A percentile compares a stretch with the other conserved stretches of the same genome.
These are phyloP conservation scores for Penicillium alfredii DNA, from an alignment of 495 filamentous ascomycete species.

Conservation along the genomic window DNA sequence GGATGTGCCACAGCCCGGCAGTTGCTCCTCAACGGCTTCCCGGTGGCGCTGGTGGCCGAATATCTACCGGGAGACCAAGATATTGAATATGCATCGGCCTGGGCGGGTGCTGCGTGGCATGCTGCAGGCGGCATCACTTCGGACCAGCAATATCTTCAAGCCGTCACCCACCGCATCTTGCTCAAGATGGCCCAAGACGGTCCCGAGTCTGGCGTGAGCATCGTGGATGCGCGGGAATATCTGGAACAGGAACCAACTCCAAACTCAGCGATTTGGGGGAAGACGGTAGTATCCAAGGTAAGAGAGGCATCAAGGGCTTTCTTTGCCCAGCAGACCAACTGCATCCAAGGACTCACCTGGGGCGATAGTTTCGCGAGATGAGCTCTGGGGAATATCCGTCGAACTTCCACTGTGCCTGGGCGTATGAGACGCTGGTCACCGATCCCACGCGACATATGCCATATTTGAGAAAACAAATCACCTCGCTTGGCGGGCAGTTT, in stretches of 20 bases:
- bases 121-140: constrained; percentile 35
- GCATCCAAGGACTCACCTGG: too few relatives aligned
- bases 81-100: constrained; percentile 41
- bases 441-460: constrained; percentile 42
- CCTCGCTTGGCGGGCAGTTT: constrained; percentile 31
- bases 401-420: constrained; percentile 33
- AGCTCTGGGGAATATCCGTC: constrained; percentile 30
- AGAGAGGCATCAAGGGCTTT: background rate
- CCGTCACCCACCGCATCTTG: constrained; percentile 33
- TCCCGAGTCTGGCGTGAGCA: constrained; percentile 32
- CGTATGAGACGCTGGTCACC: constrained; percentile 37
- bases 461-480: constrained; percentile 27
- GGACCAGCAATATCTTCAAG: constrained; percentile 37
- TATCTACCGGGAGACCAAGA: constrained; percentile 38
- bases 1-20: constrained; percentile 39
- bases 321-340: too few relatives aligned
- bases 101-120: constrained; percentile 44
- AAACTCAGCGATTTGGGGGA: constrained; percentile 37
- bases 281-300: constrained; percentile 36
- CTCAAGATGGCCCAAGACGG: constrained; percentile 36
- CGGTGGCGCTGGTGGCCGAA: constrained; percentile 36
- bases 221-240: constrained; percentile 36
- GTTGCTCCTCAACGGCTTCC: constrained; percentile 33
- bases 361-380: constrained; percentile 38
- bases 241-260: constrained; percentile 31